Conservation (phyloP, 2,329 filamentous ascomycete genomes). For the Rhynchosporium graminicola region DNA sequence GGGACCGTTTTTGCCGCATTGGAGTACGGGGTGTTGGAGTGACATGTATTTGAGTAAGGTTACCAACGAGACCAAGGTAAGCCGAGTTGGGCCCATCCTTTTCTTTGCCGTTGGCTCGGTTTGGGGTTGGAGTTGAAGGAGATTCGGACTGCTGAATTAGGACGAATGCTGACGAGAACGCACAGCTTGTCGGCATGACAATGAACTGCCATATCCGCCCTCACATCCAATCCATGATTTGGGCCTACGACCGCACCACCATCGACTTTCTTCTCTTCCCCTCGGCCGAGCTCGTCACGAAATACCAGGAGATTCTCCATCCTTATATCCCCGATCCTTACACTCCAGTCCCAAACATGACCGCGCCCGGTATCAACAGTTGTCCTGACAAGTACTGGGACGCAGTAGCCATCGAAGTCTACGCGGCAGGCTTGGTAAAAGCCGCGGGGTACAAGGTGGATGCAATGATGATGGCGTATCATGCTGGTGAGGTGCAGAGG, state of each 20-base stretch:
- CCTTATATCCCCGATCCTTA: background rate
- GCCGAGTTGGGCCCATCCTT: background rate
- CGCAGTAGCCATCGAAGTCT: slow-evolving; percentile 33
- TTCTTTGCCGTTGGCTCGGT: background rate
- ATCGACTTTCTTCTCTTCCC: slow-evolving; percentile 35
- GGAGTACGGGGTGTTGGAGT: slow-evolving; percentile 35
- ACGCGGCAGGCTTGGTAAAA: slow-evolving; percentile 28
- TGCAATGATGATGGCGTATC: slow-evolving; percentile 33
- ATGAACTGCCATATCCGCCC: slow-evolving; percentile 31
- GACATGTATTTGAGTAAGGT: slow-evolving; percentile 34
- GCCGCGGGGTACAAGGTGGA: slow-evolving; percentile 33
- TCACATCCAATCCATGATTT: slow-evolving; percentile 39
- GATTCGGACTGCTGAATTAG: too few species aligned
- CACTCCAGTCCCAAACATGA: slow-evolving; percentile 13
- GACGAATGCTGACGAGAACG: slow-evolving; percentile 8
- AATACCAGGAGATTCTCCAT: slow-evolving; percentile 14
- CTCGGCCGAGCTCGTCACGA: slow-evolving; percentile 10
- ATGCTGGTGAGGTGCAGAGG: slow-evolving; percentile 7
- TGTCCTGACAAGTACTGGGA: slow-evolving; percentile 25
- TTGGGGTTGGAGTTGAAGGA: too few species aligned
- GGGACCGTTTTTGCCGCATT: slow-evolving; percentile 38
- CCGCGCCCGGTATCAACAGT: slow-evolving; percentile 15
- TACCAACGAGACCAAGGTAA: slow-evolving; percentile 33
- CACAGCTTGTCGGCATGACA: slow-evolving; percentile 37
- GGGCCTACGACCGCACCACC: slow-evolving; percentile 33